A percentile compares a stretch with the other conserved stretches of the same genome.
Evolutionary conservation across 306 rosid genomes (phyloP).

Genomic region (Cicer pinnatifidum): DNA sequence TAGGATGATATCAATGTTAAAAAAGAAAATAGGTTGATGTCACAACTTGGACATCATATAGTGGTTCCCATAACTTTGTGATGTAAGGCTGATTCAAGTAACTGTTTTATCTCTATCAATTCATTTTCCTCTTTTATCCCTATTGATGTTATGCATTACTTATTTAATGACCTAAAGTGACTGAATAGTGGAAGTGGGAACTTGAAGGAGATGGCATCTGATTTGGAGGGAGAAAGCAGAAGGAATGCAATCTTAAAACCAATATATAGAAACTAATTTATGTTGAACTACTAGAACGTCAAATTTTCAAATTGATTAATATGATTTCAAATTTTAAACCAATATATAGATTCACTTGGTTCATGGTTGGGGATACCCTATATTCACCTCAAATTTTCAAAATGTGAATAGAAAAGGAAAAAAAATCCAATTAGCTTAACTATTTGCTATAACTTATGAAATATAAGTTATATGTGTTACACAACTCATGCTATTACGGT

Average conservation of each 20-base stretch:
- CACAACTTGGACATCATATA: not conserved
- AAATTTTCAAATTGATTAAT: too few relatives aligned
- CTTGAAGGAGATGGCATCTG: not conserved
- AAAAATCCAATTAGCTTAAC: conserved; percentile 32
- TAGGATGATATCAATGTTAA: too few relatives aligned
- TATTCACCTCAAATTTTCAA: not conserved
- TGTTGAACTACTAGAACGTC: conserved; percentile 17
- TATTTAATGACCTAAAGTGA: not conserved
- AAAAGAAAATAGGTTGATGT: not conserved
- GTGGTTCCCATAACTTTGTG: conserved; percentile 15
- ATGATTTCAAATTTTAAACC: too few relatives aligned
- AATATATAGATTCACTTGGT: too few relatives aligned
- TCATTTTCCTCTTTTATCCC: conserved; percentile 2
- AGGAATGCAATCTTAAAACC: not conserved
- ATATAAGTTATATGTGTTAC: not conserved
- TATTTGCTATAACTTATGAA: not conserved
- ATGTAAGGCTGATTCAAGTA: conserved; percentile 2
- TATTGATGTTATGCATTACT: conserved; percentile 17
- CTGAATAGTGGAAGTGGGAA: conserved; percentile 12
- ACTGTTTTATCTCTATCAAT: not conserved
- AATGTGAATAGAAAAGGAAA: conserved; percentile 32
- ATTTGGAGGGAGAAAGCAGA: not conserved
- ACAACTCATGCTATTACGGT: not conserved
- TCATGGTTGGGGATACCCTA: too few relatives aligned
- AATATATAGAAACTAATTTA: conserved; percentile 32